Evolutionary conservation across 148 eudicot species (phyloP), one percentile per base, ranked within the genome.

Genomic region (Rhododendron molle): DNA sequence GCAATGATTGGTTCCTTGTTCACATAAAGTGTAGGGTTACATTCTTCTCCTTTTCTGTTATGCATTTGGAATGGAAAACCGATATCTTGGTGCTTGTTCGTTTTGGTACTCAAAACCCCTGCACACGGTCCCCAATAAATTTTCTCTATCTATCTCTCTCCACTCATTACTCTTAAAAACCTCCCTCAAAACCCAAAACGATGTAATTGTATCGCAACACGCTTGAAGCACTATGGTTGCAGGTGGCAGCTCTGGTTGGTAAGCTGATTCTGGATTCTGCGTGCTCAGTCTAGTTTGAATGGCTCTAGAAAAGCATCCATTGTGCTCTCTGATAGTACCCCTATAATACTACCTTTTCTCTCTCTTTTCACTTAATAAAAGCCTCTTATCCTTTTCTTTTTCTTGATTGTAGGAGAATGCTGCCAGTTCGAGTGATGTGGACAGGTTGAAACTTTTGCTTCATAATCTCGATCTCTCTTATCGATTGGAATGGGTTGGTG

Each of bases 381-480:
- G 50, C 38, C 83, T 62, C 16, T 38, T 32, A 43, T 40, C 18
- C 16, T 81, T 34, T 47, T 69, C 56, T 26, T 28, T 89, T 60
- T 82, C 46, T 60, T 73, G 76, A 32, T 85, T 90, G 86, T 89
- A 96, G 99, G 95, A 90, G 80, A 88, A 90, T 46, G n/a, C 80
- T 60, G 87, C 86, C 56, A 85, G 72, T 54, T 85, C 83, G 26
- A 89, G 87, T 87, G 97, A 94, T 83, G 83, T 85, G 86, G 98
- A 95, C 80, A 88, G 90, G 85, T 85, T 92, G 87, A 93, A 89
- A 89, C 84, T 90, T 78, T 88, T 94, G 91, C 90, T 93, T 84
- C 96, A 91, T 65, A 93, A 93, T 89, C 93, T 96, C 58, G 99
- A 96, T 86, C 92, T 96, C 78, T 96, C 98, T 47, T 95, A 96